Evolutionary conservation across 495 filamentous ascomycete species (phyloP).

Genomic region (Parachaetomium inaequale): DNA sequence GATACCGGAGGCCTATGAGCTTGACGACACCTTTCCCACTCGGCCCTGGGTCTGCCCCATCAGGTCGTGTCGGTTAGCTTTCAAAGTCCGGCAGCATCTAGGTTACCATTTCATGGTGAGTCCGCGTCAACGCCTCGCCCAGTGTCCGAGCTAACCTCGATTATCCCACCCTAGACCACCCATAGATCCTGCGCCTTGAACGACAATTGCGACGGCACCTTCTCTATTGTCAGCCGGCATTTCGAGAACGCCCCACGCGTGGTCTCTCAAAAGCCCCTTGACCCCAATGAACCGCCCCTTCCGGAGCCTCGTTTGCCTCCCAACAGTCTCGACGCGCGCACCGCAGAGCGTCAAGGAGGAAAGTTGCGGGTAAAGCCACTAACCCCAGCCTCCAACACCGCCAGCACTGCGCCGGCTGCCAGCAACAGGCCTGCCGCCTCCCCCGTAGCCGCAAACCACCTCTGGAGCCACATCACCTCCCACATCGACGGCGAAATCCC

Average conservation of each 20-base stretch:
- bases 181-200: conserved; percentile 10
- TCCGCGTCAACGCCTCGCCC: not conserved
- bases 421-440: no score
- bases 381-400: no score
- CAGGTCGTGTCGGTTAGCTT: conserved; percentile 16
- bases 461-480: conserved; percentile 8
- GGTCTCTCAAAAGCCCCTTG: conserved; percentile 15
- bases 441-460: not conserved
- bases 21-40: conserved; percentile 4
- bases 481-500: not conserved
- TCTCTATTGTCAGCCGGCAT: conserved; percentile 14
- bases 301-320: conserved; percentile 5
- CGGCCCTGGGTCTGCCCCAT: conserved; percentile 23
- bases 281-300: conserved; percentile 6
- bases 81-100: not conserved
- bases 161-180: not conserved
- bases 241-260: conserved; percentile 1
- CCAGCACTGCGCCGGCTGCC: no score
- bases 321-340: not conserved
- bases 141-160: not conserved
- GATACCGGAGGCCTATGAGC: conserved; percentile 20
- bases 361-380: no score
- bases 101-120: conserved; percentile 16
- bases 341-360: not conserved
- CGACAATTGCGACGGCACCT: conserved; percentile 21